These are phyloP conservation scores for Ambrosiella beaveri DNA, from an alignment of 2,329 filamentous ascomycete species.

Conservation along the genomic window DNA sequence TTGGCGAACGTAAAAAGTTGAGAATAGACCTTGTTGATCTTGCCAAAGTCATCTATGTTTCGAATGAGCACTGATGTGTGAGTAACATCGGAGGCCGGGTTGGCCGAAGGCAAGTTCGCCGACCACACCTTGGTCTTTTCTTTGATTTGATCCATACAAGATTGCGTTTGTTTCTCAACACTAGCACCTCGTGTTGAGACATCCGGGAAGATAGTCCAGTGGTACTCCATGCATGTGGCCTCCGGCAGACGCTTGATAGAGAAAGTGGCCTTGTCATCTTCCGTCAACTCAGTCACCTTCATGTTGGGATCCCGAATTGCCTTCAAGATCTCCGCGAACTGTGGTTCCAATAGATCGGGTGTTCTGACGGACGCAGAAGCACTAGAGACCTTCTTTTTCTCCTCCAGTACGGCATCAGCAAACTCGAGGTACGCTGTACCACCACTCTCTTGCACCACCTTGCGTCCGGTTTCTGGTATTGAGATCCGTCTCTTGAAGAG, in stretches of 20 bases:
- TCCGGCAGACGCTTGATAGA: constrained; percentile 11
- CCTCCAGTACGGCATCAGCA: constrained; percentile 34
- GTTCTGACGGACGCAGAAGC: constrained; percentile 25
- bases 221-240: constrained; percentile 14
- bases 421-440: constrained; percentile 61
- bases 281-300: not conserved
- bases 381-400: constrained; percentile 20
- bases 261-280: constrained; percentile 5
- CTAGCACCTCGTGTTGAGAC: constrained; percentile 15
- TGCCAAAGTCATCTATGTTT: constrained; percentile 61
- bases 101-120: constrained; percentile 16
- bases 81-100: constrained; percentile 28
- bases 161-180: constrained; percentile 31
- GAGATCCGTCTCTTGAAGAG: constrained; percentile 58
- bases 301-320: constrained; percentile 15
- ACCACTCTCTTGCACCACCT: constrained; percentile 48
- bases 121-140: constrained; percentile 21
- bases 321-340: constrained; percentile 31
- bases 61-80: constrained; percentile 53
- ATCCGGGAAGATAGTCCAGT: constrained; percentile 25
- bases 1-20: constrained; percentile 59
- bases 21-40: constrained; percentile 60
- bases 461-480: constrained; percentile 36
- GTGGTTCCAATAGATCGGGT: constrained; percentile 49
- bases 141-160: constrained; percentile 30